Evolutionary conservation across 306 rosid species (phyloP).

Genomic region (Comarum palustre): DNA sequence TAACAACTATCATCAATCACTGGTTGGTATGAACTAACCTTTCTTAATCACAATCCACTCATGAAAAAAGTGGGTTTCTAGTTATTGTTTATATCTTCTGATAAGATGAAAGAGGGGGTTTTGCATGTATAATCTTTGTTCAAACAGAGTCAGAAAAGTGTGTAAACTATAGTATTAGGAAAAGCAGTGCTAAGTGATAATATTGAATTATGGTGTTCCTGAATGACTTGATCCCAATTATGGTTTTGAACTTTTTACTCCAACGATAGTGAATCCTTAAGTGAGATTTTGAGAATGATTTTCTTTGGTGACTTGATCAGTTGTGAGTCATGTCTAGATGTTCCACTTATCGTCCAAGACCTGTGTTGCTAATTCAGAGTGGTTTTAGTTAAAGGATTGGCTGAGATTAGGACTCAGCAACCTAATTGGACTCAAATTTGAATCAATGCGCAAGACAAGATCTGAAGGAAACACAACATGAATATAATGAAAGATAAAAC

Average conservation of each 20-base stretch:
- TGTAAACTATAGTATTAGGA: background rate
- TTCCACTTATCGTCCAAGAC: background rate
- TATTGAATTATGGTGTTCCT: background rate
- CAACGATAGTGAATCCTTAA: background rate
- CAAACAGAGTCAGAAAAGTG: background rate
- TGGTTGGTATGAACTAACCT: background rate
- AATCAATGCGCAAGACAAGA: too few species aligned
- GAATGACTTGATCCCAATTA: background rate
- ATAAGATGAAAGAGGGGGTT: background rate
- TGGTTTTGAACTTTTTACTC: background rate
- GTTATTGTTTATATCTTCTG: background rate
- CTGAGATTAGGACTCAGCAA: background rate
- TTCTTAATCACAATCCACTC: background rate
- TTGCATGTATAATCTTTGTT: background rate
- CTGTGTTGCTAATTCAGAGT: background rate
- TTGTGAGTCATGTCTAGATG: background rate
- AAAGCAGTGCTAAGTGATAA: background rate
- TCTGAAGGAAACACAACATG: too few species aligned
- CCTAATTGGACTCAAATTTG: background rate
- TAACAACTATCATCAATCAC: conserved; percentile 1
- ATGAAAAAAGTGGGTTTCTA: background rate
- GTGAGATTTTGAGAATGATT: background rate
- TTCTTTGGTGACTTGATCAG: background rate
- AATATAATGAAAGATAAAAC: background rate
- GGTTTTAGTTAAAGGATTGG: background rate